Evolutionary conservation across 108 stramenopile species (phyloP).

Genomic region (Cyclotella atomus): DNA sequence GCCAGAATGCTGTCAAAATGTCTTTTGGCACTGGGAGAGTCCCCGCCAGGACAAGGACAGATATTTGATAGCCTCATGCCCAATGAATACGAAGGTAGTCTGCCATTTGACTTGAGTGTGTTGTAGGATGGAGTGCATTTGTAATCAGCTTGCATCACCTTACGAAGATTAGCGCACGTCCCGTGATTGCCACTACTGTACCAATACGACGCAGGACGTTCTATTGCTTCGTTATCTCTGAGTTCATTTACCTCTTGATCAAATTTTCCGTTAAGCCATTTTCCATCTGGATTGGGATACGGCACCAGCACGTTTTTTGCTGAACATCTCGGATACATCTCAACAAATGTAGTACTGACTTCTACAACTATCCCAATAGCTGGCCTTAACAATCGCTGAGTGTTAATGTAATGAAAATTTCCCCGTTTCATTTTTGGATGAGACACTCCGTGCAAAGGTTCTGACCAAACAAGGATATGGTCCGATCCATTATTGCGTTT

Average conservation of each 20-base stretch:
- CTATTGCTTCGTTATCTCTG: neutral
- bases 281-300: constrained; percentile 3
- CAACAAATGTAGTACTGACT: constrained; percentile 7
- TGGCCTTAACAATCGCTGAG: neutral
- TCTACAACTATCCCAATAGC: neutral
- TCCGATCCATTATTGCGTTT: neutral
- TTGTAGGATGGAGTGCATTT: neutral
- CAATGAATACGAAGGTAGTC: neutral
- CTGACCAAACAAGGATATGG: constrained; percentile 6
- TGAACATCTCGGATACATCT: neutral
- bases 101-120: neutral
- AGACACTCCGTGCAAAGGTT: neutral
- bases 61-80: constrained; percentile 4
- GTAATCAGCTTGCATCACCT: neutral
- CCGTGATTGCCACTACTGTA: neutral
- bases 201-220: neutral
- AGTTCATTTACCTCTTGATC: neutral
- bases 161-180: neutral
- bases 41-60: neutral
- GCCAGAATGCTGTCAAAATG: neutral
- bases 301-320: neutral
- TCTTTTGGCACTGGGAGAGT: constrained; percentile 2
- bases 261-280: constrained; percentile 1
- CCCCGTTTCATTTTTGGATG: constrained; percentile 7
- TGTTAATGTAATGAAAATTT: neutral